phyloP scores from a whole-genome alignment of 2,329 filamentous ascomycete genomes.

The Thermomyces lanuginosus region DNA sequence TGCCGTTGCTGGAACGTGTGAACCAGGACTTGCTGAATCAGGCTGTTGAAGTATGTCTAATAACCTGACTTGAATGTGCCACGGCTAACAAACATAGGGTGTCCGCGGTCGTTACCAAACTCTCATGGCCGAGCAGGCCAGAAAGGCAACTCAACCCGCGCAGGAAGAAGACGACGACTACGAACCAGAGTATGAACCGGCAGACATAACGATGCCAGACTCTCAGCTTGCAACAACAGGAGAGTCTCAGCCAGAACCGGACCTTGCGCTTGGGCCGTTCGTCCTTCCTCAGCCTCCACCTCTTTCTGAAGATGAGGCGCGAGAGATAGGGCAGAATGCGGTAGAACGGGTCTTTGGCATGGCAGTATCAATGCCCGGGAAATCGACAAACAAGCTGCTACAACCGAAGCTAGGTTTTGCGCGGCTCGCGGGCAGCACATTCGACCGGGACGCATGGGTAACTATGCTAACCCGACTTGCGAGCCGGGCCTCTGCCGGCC shows the following conservation, averaged over 20 bases:
- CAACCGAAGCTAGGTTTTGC: conserved; percentile 56
- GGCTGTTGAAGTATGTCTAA: conserved; percentile 48
- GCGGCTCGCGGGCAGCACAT: conserved; percentile 65
- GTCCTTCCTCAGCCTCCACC: conserved; percentile 60
- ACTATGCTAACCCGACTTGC: conserved; percentile 74
- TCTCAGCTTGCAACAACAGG: too few species aligned
- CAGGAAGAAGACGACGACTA: conserved; percentile 76
- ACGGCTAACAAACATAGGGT: conserved; percentile 15
- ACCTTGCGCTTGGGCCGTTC: conserved; percentile 54
- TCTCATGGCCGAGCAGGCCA: conserved; percentile 20
- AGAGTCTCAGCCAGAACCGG: too few species aligned
- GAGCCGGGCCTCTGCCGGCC: conserved; percentile 56
- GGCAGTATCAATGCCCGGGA: conserved; percentile 47
- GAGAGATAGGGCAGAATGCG: conserved; percentile 58
- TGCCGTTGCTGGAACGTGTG: conserved; percentile 57
- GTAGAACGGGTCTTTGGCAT: conserved; percentile 64
- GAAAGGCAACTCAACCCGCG: conserved; percentile 14
- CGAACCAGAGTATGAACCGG: conserved; percentile 68
- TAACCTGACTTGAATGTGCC: not conserved
- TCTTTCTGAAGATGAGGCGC: conserved; percentile 53
- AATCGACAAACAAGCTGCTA: conserved; percentile 33
- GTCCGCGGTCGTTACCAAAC: conserved; percentile 24
- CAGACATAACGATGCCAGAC: too few species aligned
- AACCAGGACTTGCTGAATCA: conserved; percentile 52
- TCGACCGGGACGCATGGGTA: conserved; percentile 79